Base-by-base conservation (phyloP, 192 early-diverging fungal species). In the Phlyctochytrium planicorne region DNA sequence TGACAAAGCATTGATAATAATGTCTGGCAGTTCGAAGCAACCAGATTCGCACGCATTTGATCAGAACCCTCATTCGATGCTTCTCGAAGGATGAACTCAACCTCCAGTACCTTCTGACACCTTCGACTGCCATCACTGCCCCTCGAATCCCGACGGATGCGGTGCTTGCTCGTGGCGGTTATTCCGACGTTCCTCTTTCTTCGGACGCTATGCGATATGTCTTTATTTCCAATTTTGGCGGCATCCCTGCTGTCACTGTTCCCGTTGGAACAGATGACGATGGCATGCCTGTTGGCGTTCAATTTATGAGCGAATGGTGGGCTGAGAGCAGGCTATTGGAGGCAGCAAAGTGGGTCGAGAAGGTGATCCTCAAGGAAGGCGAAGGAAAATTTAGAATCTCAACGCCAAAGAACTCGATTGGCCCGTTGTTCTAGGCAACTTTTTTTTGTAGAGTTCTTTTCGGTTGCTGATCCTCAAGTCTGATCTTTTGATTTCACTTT, bases 251-350 rank as follows among this genome's bases (percentile, higher is more conserved):
- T 10, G 77, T 90, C 34, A 74, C 72, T 4, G 80, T 81, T 32
- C 88, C 88, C 16, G 78, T 82, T 37, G 89, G 89, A 0, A 82
- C 79, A n/a, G 70, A 81, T 37, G 37, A 10, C 2, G 65, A 79
- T 3, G 84, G 83, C 6, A 62, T 90, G 24, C 89, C 89, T 2
- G 75, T 89, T 47, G 88, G 79, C 32, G 65, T 90, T 31, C 89
- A 91, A 62, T 85, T 91, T 52, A 87, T 88, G 78, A 76, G 78
- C 2, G 72, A 82, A 53, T 91, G 89, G 89, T 77, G 81, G 79
- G 78, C 86, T 60, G 89, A 91, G 68, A 86, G 78, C 52, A 36
- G 75, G 27, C 68, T 91, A 16, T 77, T 87, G 24, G 61, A 30
- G 17, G 14, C 62, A 3, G 35, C 60, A n/a, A 70, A 70, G 68